Conservation (phyloP, 345 rosid genomes). For the Isatis tinctoria region DNA sequence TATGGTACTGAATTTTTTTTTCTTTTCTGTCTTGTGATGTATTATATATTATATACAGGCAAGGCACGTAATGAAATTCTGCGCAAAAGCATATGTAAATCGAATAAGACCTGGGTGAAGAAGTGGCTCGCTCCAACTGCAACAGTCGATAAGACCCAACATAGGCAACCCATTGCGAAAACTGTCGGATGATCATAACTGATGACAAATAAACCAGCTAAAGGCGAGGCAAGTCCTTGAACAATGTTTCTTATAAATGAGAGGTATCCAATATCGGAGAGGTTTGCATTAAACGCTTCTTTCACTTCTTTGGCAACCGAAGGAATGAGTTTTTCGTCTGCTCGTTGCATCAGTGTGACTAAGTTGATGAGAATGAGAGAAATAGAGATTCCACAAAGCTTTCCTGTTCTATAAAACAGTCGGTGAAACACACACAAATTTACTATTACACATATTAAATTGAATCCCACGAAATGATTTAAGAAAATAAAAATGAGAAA, state of each 20-base stretch:
- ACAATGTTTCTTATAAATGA: conserved; percentile 78
- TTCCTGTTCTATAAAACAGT: conserved; percentile 51
- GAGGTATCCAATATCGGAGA: conserved; percentile 72
- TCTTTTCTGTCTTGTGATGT: no score
- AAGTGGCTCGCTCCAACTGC: conserved; percentile 65
- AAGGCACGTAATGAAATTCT: no score
- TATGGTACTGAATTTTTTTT: no score
- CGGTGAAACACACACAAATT: neutral
- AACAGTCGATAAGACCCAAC: conserved; percentile 84
- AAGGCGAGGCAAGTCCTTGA: conserved; percentile 77
- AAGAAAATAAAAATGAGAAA: no score
- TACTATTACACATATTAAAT: no score
- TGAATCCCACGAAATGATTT: no score
- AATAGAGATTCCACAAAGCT: conserved; percentile 65
- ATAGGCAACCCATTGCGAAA: conserved; percentile 67
- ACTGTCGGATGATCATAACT: conserved; percentile 73
- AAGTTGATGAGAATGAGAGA: conserved; percentile 71
- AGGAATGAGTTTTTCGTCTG: conserved; percentile 86
- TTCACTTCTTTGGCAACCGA: conserved; percentile 84
- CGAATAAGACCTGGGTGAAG: conserved; percentile 49
- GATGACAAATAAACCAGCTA: conserved; percentile 69
- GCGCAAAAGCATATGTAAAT: neutral
- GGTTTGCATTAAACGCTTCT: conserved; percentile 75
- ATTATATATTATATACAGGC: no score
- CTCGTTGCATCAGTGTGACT: conserved; percentile 86